Evolutionary conservation across 495 filamentous ascomycete species (phyloP).

Genomic region (Penicillium paradoxum): DNA sequence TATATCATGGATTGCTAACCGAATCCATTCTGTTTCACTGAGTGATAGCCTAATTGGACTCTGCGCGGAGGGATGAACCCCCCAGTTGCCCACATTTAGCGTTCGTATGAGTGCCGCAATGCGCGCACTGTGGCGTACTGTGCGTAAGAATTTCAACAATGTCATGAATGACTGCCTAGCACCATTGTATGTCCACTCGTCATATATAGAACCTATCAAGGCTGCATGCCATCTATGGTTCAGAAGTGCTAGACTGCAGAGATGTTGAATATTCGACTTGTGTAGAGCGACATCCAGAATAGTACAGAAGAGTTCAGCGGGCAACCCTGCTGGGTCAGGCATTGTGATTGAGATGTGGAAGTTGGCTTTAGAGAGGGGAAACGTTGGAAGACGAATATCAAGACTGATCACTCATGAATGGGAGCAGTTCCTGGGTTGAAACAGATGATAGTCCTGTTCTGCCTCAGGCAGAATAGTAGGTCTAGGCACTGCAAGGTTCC

Average conservation of each 20-base stretch:
- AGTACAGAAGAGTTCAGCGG: neutral
- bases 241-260: neutral
- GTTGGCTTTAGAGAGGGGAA: too few species aligned
- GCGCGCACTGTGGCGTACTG: neutral
- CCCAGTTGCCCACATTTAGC: neutral
- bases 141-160: neutral
- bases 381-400: too few species aligned
- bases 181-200: neutral
- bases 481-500: neutral
- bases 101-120: neutral
- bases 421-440: too few species aligned
- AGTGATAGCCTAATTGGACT: neutral
- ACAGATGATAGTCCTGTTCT: too few species aligned
- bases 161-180: neutral
- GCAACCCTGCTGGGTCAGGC: neutral
- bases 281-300: neutral
- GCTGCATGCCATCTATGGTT: neutral
- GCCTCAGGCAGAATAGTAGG: too few species aligned
- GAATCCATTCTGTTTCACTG: neutral
- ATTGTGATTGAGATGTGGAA: neutral
- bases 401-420: too few species aligned
- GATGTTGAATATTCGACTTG: neutral
- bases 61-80: neutral
- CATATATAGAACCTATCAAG: neutral
- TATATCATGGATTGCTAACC: neutral